These are phyloP conservation scores for Eutypa lata DNA, from an alignment of 2,329 filamentous ascomycete genomes.

Conservation along the genomic window DNA sequence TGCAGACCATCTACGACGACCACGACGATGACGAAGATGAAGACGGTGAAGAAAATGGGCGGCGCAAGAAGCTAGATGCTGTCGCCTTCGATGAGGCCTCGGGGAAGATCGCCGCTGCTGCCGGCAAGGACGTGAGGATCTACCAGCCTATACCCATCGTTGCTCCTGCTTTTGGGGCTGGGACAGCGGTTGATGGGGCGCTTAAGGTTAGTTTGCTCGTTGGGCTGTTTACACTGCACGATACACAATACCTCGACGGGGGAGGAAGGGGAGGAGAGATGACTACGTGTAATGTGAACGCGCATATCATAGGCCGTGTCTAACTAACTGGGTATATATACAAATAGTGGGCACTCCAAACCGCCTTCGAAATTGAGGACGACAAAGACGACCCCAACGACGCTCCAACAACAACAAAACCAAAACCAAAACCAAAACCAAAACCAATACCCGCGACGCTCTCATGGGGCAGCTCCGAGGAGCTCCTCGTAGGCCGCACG, in stretches of 20 bases:
- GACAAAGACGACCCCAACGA: conserved; percentile 18
- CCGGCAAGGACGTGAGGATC: conserved; percentile 64
- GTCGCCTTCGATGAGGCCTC: conserved; percentile 77
- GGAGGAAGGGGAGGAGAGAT: no score
- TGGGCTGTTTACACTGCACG: no score
- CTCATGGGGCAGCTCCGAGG: conserved; percentile 85
- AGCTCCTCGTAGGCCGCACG: conserved; percentile 74
- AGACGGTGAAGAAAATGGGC: conserved; percentile 42
- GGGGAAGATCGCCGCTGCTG: conserved; percentile 81
- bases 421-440: neutral
- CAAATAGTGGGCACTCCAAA: conserved; percentile 61
- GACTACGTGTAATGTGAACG: neutral
- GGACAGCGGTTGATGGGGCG: conserved; percentile 58
- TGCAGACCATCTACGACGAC: conserved; percentile 91
- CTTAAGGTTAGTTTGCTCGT: conserved; percentile 59
- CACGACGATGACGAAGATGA: no score
- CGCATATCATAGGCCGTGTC: no score
- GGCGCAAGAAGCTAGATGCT: conserved; percentile 64
- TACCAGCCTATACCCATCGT: conserved; percentile 78
- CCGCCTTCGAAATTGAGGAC: conserved; percentile 52
- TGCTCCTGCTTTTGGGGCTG: neutral
- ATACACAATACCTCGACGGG: no score
- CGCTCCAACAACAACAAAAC: neutral
- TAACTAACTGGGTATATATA: conserved; percentile 7
- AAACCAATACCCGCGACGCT: conserved; percentile 47